Base-by-base conservation (phyloP, 176 grass and related monocot species). In the Olyra latifolia region DNA sequence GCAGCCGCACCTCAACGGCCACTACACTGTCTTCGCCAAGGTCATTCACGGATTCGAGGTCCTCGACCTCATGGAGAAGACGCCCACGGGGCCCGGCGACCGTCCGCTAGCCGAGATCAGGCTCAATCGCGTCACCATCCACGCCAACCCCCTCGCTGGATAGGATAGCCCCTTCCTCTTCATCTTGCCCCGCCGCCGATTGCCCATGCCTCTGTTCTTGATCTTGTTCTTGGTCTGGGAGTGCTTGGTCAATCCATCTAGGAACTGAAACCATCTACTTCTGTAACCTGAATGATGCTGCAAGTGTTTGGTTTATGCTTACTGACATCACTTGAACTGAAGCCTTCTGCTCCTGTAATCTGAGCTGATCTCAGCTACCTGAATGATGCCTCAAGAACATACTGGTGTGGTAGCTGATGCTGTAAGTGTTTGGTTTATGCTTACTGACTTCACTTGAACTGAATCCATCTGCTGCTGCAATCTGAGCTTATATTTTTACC, bases 1-100 rank as follows among this genome's bases (percentile, higher is more conserved):
- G 72, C 90, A 99, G 84, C 96, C 96, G 58, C 96, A 95, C 79
- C 83, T 99, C 75, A 99, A 99, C 86, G 96, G 93, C 49, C 88
- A 91, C 79, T 95, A 93, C 78, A 99, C 96, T 70, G n/a, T 99
- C 29, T 99, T 95, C 82, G 96, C 93, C 81, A 95, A 91, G 94
- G 96, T 99, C 25, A 99, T 99, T 80, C 96, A 99, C 72, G 96
- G 92, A 5, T 99, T 99, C 82, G 96, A 95, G 79, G 88, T 95
- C 17, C 90, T 99, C 24, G 96, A 95, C 82, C 84, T 99, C 65
- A 95, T 99, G 96, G 96, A 99, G 80, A 99, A 99, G 93, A 89
- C 92, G 28, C 93, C 72, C 78, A 93, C 80, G 1, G 96, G 96
- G 1, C 71, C 90, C 6, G 93, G 82, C 7, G 96, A 95, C 88